phyloP scores from a whole-genome alignment of 805 yeast genomes.

The Hanseniaspora clermontiae region DNA sequence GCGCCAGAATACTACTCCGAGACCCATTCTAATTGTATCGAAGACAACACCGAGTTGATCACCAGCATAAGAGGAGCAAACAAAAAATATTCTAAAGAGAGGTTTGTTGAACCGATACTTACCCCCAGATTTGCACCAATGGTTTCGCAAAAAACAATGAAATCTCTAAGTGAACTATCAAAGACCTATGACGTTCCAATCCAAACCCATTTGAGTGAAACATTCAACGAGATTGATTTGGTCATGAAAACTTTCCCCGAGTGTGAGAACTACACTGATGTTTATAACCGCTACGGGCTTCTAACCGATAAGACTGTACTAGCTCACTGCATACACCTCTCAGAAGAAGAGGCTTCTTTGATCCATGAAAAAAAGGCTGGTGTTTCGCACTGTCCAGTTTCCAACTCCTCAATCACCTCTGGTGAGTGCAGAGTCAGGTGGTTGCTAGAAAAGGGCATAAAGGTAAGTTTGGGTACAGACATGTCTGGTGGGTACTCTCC shows the following conservation, averaged over 20 bases:
- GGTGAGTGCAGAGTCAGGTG: constrained; percentile 79
- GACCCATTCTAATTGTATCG: constrained; percentile 37
- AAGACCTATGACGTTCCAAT: constrained; percentile 41
- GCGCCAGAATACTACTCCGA: constrained; percentile 63
- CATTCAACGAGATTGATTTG: constrained; percentile 58
- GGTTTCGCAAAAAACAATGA: constrained; percentile 53
- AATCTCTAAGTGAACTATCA: constrained; percentile 50
- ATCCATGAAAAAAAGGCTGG: constrained; percentile 49
- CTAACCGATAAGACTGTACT: constrained; percentile 56
- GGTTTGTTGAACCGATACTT: constrained; percentile 54
- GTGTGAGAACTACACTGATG: constrained; percentile 55
- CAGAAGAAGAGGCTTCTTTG: constrained; percentile 48
- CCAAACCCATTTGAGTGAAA: constrained; percentile 89
- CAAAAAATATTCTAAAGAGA: constrained; percentile 38
- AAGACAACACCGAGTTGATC: constrained; percentile 44
- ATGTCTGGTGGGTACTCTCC: constrained; percentile 67
- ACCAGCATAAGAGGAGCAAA: constrained; percentile 33
- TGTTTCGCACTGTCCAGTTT: constrained; percentile 84
- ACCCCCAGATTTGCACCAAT: constrained; percentile 94
- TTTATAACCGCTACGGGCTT: constrained; percentile 53
- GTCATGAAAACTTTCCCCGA: constrained; percentile 65
- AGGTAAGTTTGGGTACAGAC: constrained; percentile 74
- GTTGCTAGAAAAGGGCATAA: constrained; percentile 50
- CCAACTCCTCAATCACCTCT: constrained; percentile 74
- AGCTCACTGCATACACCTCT: constrained; percentile 79